These are phyloP conservation scores for Fusarium sp. DNA, from an alignment of 2,329 filamentous ascomycete genomes.

Conservation along the genomic window DNA sequence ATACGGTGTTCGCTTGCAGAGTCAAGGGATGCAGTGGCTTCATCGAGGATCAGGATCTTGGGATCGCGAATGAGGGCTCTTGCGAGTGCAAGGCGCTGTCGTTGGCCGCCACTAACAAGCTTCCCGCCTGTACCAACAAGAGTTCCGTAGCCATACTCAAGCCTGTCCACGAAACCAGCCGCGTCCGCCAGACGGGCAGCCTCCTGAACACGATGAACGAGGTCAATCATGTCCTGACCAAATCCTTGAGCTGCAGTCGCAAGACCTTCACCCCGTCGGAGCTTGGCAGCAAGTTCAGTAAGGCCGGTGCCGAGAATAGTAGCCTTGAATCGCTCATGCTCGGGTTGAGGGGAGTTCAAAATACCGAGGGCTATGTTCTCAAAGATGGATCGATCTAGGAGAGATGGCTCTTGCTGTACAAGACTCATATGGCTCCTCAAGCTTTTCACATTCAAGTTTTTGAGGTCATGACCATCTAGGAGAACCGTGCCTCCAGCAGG, in stretches of 20 bases:
- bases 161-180: slow-evolving; percentile 61
- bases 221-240: slow-evolving; percentile 58
- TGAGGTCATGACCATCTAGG: slow-evolving; percentile 60
- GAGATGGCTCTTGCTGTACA: slow-evolving; percentile 58
- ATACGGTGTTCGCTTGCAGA: slow-evolving; percentile 67
- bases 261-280: slow-evolving; percentile 62
- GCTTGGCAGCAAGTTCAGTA: slow-evolving; percentile 60
- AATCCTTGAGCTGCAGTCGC: slow-evolving; percentile 54
- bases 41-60: slow-evolving; percentile 68
- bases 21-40: slow-evolving; percentile 70
- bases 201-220: slow-evolving; percentile 61
- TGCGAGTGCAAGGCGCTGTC: slow-evolving; percentile 69
- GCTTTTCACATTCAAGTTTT: slow-evolving; percentile 57
- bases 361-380: slow-evolving; percentile 64
- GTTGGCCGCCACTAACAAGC: slow-evolving; percentile 68
- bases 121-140: slow-evolving; percentile 64
- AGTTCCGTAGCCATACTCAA: slow-evolving; percentile 65
- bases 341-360: slow-evolving; percentile 54
- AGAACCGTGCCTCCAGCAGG: slow-evolving; percentile 59
- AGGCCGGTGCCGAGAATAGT: slow-evolving; percentile 61
- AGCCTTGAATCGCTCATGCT: slow-evolving; percentile 54
- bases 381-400: slow-evolving; percentile 59
- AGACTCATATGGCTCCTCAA: slow-evolving; percentile 56
- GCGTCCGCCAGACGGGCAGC: slow-evolving; percentile 70
- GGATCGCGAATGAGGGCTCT: slow-evolving; percentile 67